These are phyloP conservation scores for Penicillium brasilianum DNA, from an alignment of 2,329 filamentous ascomycete genomes.

Conservation along the genomic window DNA sequence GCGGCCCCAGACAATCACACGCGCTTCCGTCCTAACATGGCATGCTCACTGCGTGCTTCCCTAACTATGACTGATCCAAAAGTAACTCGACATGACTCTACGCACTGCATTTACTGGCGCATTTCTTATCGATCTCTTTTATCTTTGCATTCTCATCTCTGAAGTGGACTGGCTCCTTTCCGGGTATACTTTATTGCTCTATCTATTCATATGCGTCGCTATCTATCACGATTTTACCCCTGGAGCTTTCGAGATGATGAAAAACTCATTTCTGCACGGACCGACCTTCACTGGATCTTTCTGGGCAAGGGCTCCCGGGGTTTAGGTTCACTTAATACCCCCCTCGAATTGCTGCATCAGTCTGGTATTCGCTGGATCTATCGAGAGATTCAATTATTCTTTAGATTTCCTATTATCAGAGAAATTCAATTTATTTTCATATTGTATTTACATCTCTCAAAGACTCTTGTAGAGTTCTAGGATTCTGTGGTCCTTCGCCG, in stretches of 20 bases:
- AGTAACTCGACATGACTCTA: slow-evolving; percentile 10
- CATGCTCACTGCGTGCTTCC: slow-evolving; percentile 28
- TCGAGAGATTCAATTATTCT: not conserved
- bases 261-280: slow-evolving; percentile 1
- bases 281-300: slow-evolving; percentile 9
- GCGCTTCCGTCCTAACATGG: slow-evolving; percentile 33
- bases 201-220: slow-evolving; percentile 8
- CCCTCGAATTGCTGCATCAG: slow-evolving; percentile 7
- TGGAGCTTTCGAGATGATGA: not conserved
- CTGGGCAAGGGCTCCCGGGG: slow-evolving; percentile 7
- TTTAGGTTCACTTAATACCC: slow-evolving; percentile 29
- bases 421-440: too few relatives aligned
- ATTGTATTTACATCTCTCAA: not conserved
- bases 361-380: not conserved
- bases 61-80: slow-evolving; percentile 4
- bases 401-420: not conserved
- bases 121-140: not conserved
- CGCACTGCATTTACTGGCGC: slow-evolving; percentile 15
- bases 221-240: not conserved
- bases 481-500: too few relatives aligned
- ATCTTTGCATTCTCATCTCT: slow-evolving; percentile 17
- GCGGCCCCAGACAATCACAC: slow-evolving; percentile 31
- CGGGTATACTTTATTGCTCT: slow-evolving; percentile 5
- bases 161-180: slow-evolving; percentile 27
- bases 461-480: too few relatives aligned